These are phyloP conservation scores for Henningerozyma blattae DNA, from an alignment of 805 yeast species.

Conservation along the genomic window DNA sequence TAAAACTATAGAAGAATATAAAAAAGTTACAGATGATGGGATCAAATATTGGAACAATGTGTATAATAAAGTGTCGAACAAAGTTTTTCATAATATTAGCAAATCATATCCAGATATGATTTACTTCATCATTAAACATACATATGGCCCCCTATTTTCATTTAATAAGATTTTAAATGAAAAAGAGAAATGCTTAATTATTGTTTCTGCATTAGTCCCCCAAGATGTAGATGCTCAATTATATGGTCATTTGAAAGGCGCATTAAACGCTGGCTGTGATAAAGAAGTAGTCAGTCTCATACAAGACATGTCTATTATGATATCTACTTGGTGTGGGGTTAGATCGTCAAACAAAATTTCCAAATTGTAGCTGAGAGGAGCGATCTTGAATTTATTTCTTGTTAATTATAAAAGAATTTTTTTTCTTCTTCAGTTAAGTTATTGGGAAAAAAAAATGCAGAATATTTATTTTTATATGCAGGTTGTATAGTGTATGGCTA, in stretches of 20 bases:
- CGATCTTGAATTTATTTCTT: too few species aligned
- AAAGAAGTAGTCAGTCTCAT: conserved; percentile 48
- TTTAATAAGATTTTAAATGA: conserved; percentile 49
- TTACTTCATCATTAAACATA: conserved; percentile 57
- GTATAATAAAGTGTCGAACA: conserved; percentile 59
- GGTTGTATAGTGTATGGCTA: too few species aligned
- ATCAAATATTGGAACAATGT: conserved; percentile 56
- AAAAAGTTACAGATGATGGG: conserved; percentile 28
- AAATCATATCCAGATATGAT: conserved; percentile 80
- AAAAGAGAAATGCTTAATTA: conserved; percentile 63
- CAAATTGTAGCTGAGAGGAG: too few species aligned
- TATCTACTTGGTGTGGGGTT: conserved; percentile 66
- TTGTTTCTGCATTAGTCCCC: conserved; percentile 73
- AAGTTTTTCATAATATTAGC: conserved; percentile 57
- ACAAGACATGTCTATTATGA: conserved; percentile 47
- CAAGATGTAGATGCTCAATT: conserved; percentile 90
- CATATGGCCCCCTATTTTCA: conserved; percentile 69
- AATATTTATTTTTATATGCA: too few species aligned
- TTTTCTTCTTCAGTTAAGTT: too few species aligned
- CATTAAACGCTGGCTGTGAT: conserved; percentile 65
- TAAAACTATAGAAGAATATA: neutral
- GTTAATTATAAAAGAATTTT: too few species aligned
- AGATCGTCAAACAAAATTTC: too few species aligned
- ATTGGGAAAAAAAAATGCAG: too few species aligned
- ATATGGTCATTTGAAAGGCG: conserved; percentile 85